Evolutionary conservation across 1,284 basidiomycete species (phyloP).

Genomic region (Ceratobasidium sp.): DNA sequence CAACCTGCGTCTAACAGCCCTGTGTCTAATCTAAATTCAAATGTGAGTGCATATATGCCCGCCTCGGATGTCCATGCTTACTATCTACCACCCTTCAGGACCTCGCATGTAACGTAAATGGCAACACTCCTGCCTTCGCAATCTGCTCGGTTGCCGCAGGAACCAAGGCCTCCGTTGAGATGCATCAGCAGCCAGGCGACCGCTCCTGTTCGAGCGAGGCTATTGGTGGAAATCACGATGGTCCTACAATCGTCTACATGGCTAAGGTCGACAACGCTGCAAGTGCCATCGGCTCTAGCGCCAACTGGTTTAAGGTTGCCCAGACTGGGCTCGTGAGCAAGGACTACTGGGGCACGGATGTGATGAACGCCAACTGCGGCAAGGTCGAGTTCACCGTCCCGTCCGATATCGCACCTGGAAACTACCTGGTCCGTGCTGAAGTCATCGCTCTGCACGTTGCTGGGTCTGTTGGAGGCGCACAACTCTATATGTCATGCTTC

Average conservation of each 20-base stretch:
- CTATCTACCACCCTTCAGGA: constrained; percentile 7
- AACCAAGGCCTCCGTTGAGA: constrained; percentile 50
- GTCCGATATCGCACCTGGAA: constrained; percentile 64
- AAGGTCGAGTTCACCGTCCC: constrained; percentile 69
- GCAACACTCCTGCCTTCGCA: constrained; percentile 32
- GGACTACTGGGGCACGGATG: constrained; percentile 48
- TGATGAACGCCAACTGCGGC: constrained; percentile 62
- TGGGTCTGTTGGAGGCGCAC: constrained; percentile 65
- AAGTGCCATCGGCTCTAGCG: constrained; percentile 45
- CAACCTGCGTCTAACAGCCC: constrained; percentile 46
- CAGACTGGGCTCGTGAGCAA: constrained; percentile 47
- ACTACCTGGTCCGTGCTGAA: constrained; percentile 69
- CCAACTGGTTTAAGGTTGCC: constrained; percentile 52
- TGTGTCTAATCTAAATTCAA: constrained; percentile 17
- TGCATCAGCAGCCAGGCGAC: constrained; percentile 52
- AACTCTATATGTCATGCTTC: constrained; percentile 62
- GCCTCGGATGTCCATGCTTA: not conserved
- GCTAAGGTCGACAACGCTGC: constrained; percentile 50
- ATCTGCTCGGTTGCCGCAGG: constrained; percentile 49
- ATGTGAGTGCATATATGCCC: constrained; percentile 35
- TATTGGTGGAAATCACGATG: constrained; percentile 51
- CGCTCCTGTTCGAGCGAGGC: constrained; percentile 50
- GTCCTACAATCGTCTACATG: constrained; percentile 48
- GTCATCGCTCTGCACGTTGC: constrained; percentile 67
- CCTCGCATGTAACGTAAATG: constrained; percentile 49